Conservation (phyloP, 805 yeast species). For the Starmerella tilneyi region DNA sequence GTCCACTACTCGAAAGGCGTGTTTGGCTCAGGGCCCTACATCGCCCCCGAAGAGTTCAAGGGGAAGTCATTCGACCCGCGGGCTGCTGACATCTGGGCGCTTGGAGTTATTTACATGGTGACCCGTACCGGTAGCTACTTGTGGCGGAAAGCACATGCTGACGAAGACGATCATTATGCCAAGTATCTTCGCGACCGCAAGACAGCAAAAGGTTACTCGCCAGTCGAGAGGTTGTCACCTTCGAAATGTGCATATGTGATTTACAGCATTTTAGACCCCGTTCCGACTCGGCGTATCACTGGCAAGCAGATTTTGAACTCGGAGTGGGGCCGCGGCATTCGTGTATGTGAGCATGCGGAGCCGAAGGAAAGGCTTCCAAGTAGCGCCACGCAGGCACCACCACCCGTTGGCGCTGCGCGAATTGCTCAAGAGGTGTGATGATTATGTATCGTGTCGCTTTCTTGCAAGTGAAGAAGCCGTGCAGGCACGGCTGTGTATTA, state of each 20-base stretch:
- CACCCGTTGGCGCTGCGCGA: slow-evolving; percentile 1
- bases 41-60: slow-evolving; percentile 78
- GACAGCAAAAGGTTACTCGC: slow-evolving; percentile 79
- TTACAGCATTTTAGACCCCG: slow-evolving; percentile 86
- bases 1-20: slow-evolving; percentile 61
- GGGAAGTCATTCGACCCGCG: slow-evolving; percentile 59
- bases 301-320: slow-evolving; percentile 80
- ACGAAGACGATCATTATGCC: slow-evolving; percentile 68
- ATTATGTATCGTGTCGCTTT: background rate
- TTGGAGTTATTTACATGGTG: slow-evolving; percentile 66
- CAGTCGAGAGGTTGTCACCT: slow-evolving; percentile 73
- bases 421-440: background rate
- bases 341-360: slow-evolving; percentile 63
- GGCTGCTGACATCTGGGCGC: slow-evolving; percentile 79
- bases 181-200: slow-evolving; percentile 69
- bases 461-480: background rate
- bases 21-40: slow-evolving; percentile 83
- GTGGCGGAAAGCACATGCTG: slow-evolving; percentile 70
- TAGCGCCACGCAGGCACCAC: background rate
- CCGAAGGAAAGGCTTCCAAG: background rate
- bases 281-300: slow-evolving; percentile 75
- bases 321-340: slow-evolving; percentile 92
- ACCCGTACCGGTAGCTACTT: slow-evolving; percentile 88
- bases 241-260: slow-evolving; percentile 88
- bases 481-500: slow-evolving; percentile 5